Conservation (phyloP, 2,329 filamentous ascomycete genomes). For the Tolypocladium inflatum region DNA sequence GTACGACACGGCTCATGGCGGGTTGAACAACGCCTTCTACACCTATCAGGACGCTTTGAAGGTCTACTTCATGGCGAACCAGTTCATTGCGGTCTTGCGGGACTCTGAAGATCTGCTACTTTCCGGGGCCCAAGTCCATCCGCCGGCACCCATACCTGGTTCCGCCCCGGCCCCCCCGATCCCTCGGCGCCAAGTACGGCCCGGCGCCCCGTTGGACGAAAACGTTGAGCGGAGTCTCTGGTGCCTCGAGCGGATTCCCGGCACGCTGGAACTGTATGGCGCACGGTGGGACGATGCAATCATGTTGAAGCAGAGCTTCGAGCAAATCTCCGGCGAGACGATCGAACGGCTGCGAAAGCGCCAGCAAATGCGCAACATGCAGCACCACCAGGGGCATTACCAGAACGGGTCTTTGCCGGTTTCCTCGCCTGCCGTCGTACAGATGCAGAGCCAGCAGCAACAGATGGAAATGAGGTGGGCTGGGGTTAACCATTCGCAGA, state of each 20-base stretch:
- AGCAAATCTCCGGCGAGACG: constrained; percentile 35
- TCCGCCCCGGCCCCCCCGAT: constrained; percentile 43
- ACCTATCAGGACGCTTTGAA: constrained; percentile 84
- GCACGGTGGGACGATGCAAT: constrained; percentile 50
- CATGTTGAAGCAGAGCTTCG: constrained; percentile 43
- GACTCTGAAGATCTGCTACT: constrained; percentile 49
- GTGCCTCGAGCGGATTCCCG: constrained; percentile 43
- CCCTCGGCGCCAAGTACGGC: constrained; percentile 30
- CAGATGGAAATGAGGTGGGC: constrained; percentile 29
- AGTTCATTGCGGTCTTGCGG: constrained; percentile 51
- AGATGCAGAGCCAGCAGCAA: constrained; percentile 14
- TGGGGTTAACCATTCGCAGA: constrained; percentile 31
- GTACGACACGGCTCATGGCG: constrained; percentile 53
- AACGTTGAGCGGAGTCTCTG: constrained; percentile 46
- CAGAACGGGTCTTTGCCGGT: constrained; percentile 12
- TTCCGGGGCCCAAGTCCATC: constrained; percentile 35
- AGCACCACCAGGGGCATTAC: constrained; percentile 26
- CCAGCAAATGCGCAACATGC: constrained; percentile 20
- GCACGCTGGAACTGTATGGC: constrained; percentile 46
- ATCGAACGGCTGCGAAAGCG: constrained; percentile 32
- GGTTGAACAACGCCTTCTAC: constrained; percentile 56
- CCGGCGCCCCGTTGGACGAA: constrained; percentile 29
- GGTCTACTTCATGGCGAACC: constrained; percentile 64
- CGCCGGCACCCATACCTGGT: constrained; percentile 34
- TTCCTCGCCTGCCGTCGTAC: constrained; percentile 1